Conservation (phyloP, 768 basidiomycete species). For the Amanita rubescens region DNA sequence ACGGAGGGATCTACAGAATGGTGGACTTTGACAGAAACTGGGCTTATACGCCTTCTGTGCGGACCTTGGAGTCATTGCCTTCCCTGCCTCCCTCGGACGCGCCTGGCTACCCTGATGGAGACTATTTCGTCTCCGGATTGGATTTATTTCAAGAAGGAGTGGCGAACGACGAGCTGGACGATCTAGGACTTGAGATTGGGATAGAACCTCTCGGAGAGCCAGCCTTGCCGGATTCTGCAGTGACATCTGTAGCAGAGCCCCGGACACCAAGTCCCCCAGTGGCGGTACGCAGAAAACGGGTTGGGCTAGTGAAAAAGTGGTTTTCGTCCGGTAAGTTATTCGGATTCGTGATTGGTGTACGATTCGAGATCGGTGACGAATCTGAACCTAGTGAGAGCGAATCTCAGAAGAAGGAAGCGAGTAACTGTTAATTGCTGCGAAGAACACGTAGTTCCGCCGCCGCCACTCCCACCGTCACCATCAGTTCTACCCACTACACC, state of each 20-base stretch:
- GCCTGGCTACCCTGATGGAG: not conserved
- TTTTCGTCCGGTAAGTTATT: not conserved
- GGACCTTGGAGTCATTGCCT: not conserved
- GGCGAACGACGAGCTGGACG: not conserved
- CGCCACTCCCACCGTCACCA: not conserved
- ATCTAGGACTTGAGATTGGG: not conserved
- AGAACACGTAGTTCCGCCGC: not conserved
- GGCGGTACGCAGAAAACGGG: not conserved
- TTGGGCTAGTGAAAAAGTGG: slow-evolving; percentile 1
- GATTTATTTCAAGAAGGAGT: not conserved
- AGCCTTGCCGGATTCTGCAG: not conserved
- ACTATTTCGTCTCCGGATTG: not conserved
- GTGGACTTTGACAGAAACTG: slow-evolving; percentile 1
- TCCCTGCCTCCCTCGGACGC: not conserved
- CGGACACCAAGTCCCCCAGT: not conserved
- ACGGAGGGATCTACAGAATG: slow-evolving; percentile 2
- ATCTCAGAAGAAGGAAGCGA: not conserved
- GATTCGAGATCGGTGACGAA: not conserved
- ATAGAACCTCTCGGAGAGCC: not conserved
- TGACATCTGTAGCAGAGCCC: not conserved
- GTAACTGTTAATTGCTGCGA: too few relatives aligned
- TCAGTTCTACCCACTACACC: not conserved
- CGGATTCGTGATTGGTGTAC: not conserved
- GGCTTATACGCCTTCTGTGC: not conserved
- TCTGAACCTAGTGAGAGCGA: not conserved